Evolutionary conservation across 257 asterid genomes (phyloP).

Genomic region (Solanum arcanum): DNA sequence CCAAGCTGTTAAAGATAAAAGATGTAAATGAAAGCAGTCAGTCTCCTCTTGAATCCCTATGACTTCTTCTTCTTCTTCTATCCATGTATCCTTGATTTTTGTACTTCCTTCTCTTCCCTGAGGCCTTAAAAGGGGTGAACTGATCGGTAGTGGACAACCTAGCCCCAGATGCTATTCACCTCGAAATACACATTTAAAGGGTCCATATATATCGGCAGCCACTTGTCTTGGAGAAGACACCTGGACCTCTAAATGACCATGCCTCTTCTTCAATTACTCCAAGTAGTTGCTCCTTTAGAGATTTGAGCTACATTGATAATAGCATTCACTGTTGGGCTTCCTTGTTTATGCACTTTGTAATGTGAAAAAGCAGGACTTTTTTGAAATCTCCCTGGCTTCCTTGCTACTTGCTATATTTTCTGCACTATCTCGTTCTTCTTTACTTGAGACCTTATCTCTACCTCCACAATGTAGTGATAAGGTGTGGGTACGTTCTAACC

Average conservation of each 20-base stretch:
- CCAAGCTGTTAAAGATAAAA: not conserved
- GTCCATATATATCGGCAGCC: not conserved
- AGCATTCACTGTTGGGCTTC: not conserved
- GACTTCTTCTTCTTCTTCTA: not conserved
- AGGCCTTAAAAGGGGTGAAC: not conserved
- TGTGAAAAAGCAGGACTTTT: not conserved
- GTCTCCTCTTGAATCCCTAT: not conserved
- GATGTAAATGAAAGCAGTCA: not conserved
- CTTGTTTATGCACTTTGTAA: not conserved
- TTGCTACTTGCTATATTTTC: not conserved
- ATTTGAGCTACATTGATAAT: not conserved
- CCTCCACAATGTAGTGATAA: not conserved
- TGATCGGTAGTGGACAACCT: not conserved
- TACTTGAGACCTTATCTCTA: not conserved
- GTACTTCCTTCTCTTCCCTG: not conserved
- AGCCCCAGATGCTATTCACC: not conserved
- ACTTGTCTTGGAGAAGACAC: not conserved
- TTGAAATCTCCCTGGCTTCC: not conserved
- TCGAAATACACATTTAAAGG: not conserved
- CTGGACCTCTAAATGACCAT: not conserved
- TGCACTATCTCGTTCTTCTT: not conserved
- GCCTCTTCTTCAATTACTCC: not conserved
- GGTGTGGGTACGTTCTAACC: not conserved
- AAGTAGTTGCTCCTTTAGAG: not conserved
- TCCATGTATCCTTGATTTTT: not conserved